phyloP scores from a whole-genome alignment of 1,139 yeast species.

The Pichia sp. region DNA sequence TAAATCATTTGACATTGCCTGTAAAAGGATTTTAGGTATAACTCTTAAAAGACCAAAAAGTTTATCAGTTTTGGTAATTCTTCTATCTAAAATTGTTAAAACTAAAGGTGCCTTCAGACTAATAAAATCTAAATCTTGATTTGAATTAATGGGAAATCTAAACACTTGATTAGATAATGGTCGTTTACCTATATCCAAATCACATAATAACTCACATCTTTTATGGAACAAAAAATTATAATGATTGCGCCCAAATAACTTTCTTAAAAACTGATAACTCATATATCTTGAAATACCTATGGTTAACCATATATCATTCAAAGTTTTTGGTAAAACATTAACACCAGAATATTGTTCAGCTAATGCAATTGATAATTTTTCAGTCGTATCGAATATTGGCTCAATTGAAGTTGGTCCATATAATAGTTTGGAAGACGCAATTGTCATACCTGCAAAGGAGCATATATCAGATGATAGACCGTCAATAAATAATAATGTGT shows the following conservation, averaged over 20 bases:
- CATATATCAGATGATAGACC: constrained; percentile 48
- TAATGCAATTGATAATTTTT: constrained; percentile 57
- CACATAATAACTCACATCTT: constrained; percentile 59
- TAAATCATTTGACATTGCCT: constrained; percentile 93
- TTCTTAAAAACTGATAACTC: constrained; percentile 65
- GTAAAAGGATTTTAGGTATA: constrained; percentile 82
- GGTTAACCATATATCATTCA: constrained; percentile 89
- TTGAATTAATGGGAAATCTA: constrained; percentile 59
- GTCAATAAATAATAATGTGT: constrained; percentile 67
- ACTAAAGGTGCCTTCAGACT: constrained; percentile 82
- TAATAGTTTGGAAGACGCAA: constrained; percentile 58
- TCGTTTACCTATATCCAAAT: constrained; percentile 70
- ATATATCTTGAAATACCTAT: constrained; percentile 80
- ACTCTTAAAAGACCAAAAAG: constrained; percentile 90
- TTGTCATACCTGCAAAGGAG: constrained; percentile 72
- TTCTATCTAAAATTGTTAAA: constrained; percentile 71
- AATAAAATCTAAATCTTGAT: constrained; percentile 48
- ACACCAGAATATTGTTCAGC: constrained; percentile 95
- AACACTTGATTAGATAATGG: constrained; percentile 70
- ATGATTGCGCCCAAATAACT: constrained; percentile 78
- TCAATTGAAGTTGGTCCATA: constrained; percentile 76
- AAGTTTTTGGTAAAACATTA: constrained; percentile 73
- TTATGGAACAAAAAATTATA: constrained; percentile 64
- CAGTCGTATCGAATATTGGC: constrained; percentile 68
- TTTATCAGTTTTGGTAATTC: constrained; percentile 95